Base-by-base conservation (phyloP, 2,329 filamentous ascomycete species). In the Rutstroemia sp. region DNA sequence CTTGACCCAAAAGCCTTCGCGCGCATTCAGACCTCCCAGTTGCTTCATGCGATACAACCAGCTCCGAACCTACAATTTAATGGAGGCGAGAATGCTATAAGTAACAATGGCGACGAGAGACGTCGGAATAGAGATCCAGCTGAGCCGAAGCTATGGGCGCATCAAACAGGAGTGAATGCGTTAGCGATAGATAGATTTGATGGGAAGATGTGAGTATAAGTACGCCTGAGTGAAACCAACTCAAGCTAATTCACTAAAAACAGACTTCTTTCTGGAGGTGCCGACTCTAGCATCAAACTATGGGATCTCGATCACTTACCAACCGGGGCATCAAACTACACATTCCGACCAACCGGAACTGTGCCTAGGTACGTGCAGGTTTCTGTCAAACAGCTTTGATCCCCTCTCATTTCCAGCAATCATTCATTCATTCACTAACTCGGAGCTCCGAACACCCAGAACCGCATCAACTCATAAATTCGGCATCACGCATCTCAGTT, bases 241-340 rank as follows among this genome's bases (percentile, higher is more conserved):
- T 60, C 48, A 7, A 42, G 39, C 39, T 42, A 42, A 42, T 42
- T n/a, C 3, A 42, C 14, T 14, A 17, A 12, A 27, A 47, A 21
- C 64, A 87, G 88, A 62, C 78, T 96, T 60, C 72, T 96, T 2
- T 95, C 92, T 0, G 92, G 89, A 4, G 91, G 92, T 30, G 86
- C 89, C 4, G 90, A 96, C 68, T 89, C 88, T 9, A 88, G 87
- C 0, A 83, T 96, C 66, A 88, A 85, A 63, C 73, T 96, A 47
- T 96, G 92, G 92, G 86, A 96, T 71, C 79, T 96, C 6, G 88
- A 95, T 65, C 74, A 79, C 50, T 75, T 76, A 58, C 71, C 74
- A 60, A 69, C 57, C 16, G 55, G 55, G 7, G 47, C 57, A 59
- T 59, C 49, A 42, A 30, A 70, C 70, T 77, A 77, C 65, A 77